Evolutionary conservation across 2,329 filamentous ascomycete species (phyloP).

Genomic region (Lasiodiplodia theobromae): DNA sequence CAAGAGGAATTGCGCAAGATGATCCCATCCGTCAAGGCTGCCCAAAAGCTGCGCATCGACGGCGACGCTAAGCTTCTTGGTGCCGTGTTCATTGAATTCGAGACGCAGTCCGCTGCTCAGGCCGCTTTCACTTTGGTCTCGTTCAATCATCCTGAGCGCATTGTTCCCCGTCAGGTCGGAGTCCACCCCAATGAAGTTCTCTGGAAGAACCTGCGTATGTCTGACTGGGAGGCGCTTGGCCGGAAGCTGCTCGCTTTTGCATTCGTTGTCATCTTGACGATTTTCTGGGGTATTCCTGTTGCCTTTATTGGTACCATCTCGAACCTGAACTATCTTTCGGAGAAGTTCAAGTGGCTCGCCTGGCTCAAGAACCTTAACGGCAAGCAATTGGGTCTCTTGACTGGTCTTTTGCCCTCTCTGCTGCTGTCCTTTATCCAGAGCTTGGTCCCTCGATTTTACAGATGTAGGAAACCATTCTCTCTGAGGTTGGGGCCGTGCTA

Average conservation of each 20-base stretch:
- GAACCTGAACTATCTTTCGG: conserved; percentile 53
- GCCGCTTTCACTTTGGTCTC: conserved; percentile 81
- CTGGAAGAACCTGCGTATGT: conserved; percentile 55
- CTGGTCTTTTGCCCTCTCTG: conserved; percentile 53
- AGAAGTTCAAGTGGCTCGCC: conserved; percentile 46
- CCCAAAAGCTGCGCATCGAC: conserved; percentile 71
- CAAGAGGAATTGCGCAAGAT: conserved; percentile 76
- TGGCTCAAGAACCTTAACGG: conserved; percentile 53
- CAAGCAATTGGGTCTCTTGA: conserved; percentile 53
- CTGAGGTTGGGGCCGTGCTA: conserved; percentile 26
- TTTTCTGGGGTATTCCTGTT: conserved; percentile 57
- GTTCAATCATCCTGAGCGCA: conserved; percentile 68
- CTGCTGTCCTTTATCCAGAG: conserved; percentile 54
- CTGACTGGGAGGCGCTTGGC: conserved; percentile 40
- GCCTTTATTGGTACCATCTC: conserved; percentile 53
- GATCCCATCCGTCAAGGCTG: conserved; percentile 71
- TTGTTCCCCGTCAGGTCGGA: conserved; percentile 49
- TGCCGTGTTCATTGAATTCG: conserved; percentile 89
- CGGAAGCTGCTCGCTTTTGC: conserved; percentile 45
- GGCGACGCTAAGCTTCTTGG: conserved; percentile 72
- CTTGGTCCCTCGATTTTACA: conserved; percentile 53
- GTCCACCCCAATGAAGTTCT: conserved; percentile 55
- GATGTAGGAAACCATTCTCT: conserved; percentile 36
- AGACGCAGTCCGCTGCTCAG: conserved; percentile 81
- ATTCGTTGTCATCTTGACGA: conserved; percentile 50